phyloP scores from a whole-genome alignment of 1,139 yeast genomes.

The Hemisphaericaspora xylanilytica region DNA sequence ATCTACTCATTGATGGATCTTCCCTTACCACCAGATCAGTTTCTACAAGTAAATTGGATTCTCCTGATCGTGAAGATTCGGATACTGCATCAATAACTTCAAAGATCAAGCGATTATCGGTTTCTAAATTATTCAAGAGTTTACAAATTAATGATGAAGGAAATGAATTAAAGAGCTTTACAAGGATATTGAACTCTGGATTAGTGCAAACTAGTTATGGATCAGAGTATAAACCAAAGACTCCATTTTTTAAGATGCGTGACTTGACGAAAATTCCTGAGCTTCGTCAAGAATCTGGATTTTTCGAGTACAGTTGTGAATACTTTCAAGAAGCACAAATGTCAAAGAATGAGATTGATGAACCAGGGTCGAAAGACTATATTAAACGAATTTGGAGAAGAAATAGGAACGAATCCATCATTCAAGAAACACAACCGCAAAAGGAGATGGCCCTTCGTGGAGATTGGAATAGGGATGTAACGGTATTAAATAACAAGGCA shows the following conservation, averaged over 20 bases:
- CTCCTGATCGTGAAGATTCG: constrained; percentile 18
- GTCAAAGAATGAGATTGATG: constrained; percentile 82
- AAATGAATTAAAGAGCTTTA: constrained; percentile 36
- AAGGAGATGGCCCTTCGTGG: constrained; percentile 82
- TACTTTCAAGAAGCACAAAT: constrained; percentile 97
- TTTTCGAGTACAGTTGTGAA: constrained; percentile 85
- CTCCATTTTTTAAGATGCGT: constrained; percentile 50
- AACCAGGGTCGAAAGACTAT: constrained; percentile 89
- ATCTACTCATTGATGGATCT: constrained; percentile 31
- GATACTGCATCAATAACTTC: constrained; percentile 38
- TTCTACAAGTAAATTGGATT: constrained; percentile 26
- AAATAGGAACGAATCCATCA: constrained; percentile 81
- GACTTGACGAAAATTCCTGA: constrained; percentile 37
- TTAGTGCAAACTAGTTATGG: constrained; percentile 51
- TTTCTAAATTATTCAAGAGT: constrained; percentile 43
- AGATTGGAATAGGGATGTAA: constrained; percentile 73
- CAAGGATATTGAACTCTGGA: constrained; percentile 36
- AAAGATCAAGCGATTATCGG: constrained; percentile 37
- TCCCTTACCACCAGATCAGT: constrained; percentile 30
- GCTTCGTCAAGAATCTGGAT: constrained; percentile 69
- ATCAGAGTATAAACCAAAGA: constrained; percentile 47
- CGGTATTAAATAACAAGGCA: constrained; percentile 65
- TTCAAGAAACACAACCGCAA: constrained; percentile 86
- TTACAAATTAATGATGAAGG: constrained; percentile 42
- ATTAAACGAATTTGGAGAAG: constrained; percentile 85